Percentiles rank a stretch among this genome's conserved stretches.
phyloP scores from a whole-genome alignment of 176 grass and related monocot species.

The Canna indica region DNA sequence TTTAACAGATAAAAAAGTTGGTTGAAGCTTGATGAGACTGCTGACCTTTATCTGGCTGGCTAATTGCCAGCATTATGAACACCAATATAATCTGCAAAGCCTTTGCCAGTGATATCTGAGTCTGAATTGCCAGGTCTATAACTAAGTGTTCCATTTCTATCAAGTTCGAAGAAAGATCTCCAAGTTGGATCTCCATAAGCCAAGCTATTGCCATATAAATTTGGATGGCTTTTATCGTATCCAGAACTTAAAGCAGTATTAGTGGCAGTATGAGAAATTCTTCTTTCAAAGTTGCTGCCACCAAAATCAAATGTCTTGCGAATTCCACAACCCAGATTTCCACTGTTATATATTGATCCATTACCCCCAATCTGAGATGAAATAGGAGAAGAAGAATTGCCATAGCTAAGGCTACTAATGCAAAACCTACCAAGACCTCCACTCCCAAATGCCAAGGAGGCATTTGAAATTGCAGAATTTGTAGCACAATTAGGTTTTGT shows the following conservation, averaged over 20 bases:
- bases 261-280: background rate
- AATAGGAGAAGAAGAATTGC: background rate
- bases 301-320: background rate
- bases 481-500: background rate
- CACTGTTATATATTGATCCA: no score
- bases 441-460: background rate
- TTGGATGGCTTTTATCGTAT: background rate
- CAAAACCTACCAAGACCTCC: background rate
- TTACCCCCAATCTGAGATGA: no score
- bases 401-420: background rate
- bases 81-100: background rate
- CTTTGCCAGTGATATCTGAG: background rate
- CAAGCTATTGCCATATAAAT: background rate
- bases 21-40: background rate
- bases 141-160: background rate
- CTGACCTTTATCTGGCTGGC: background rate
- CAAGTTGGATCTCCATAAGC: background rate
- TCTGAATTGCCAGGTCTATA: background rate
- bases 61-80: background rate
- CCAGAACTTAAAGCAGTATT: background rate
- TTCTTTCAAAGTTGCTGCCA: background rate
- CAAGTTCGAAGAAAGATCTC: background rate
- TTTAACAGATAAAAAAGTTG: background rate
- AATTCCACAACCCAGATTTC: no score
- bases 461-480: background rate